Evolutionary conservation across 2,329 filamentous ascomycete genomes (phyloP).

Genomic region (Anisogramma anomala): DNA sequence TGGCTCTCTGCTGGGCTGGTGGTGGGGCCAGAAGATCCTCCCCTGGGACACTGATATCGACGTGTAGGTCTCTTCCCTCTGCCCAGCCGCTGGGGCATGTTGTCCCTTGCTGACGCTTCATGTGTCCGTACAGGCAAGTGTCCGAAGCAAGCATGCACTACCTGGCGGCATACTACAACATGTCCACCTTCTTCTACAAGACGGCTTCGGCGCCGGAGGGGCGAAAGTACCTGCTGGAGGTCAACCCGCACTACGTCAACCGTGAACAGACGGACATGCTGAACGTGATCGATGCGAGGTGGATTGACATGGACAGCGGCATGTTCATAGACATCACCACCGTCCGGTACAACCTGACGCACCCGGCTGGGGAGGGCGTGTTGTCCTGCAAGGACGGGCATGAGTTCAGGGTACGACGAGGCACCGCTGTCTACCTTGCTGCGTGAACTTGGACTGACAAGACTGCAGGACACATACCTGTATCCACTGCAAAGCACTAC

Average conservation of each 20-base stretch:
- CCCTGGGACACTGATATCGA: constrained; percentile 72
- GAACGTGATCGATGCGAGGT: constrained; percentile 37
- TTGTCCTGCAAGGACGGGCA: constrained; percentile 41
- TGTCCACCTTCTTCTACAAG: constrained; percentile 34
- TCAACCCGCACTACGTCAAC: constrained; percentile 32
- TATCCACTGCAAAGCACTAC: constrained; percentile 58
- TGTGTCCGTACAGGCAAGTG: constrained; percentile 37
- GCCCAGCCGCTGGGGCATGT: not conserved
- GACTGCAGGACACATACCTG: constrained; percentile 40
- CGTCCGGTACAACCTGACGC: constrained; percentile 35
- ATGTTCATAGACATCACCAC: constrained; percentile 42
- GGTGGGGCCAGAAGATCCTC: constrained; percentile 65
- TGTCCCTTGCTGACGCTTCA: not conserved
- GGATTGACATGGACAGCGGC: constrained; percentile 36
- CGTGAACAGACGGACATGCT: constrained; percentile 27
- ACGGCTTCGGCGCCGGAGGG: constrained; percentile 27
- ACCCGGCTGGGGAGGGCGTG: constrained; percentile 32
- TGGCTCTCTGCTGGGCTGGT: constrained; percentile 76
- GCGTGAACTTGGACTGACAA: constrained; percentile 2
- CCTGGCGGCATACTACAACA: constrained; percentile 57
- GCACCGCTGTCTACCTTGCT: not conserved
- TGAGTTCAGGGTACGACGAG: constrained; percentile 33
- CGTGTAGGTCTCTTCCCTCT: constrained; percentile 29
- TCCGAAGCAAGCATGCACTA: constrained; percentile 52
- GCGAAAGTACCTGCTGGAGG: constrained; percentile 36